Percentiles rank a stretch among this genome's conserved stretches.
Conservation (phyloP, 495 filamentous ascomycete genomes). For the Lasiosphaeris hirsuta region DNA sequence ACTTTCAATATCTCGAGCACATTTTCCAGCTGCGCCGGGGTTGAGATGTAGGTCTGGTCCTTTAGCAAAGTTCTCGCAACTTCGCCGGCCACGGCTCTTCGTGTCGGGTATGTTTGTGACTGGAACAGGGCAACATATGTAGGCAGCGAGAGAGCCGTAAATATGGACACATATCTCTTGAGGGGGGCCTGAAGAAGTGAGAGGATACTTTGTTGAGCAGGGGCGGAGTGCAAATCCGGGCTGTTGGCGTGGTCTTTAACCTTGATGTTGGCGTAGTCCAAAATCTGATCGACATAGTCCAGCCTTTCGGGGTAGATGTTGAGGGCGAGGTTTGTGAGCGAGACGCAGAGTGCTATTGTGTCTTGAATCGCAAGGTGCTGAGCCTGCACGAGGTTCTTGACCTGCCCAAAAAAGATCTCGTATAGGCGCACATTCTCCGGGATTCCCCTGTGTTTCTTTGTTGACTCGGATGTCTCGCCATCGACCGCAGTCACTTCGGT, state of each 20-base stretch:
- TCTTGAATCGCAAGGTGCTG: slow-evolving; percentile 92
- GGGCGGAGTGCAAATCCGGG: slow-evolving; percentile 84
- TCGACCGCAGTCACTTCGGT: slow-evolving; percentile 41
- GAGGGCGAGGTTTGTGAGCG: slow-evolving; percentile 85
- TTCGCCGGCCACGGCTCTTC: slow-evolving; percentile 84
- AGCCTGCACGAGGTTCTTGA: slow-evolving; percentile 84
- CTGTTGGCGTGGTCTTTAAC: slow-evolving; percentile 88
- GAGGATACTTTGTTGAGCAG: slow-evolving; percentile 83
- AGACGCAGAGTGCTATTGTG: slow-evolving; percentile 87
- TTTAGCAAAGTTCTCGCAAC: slow-evolving; percentile 74
- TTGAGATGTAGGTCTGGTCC: slow-evolving; percentile 74
- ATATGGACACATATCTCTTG: slow-evolving; percentile 85
- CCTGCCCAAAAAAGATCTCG: slow-evolving; percentile 96
- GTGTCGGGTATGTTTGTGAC: slow-evolving; percentile 88
- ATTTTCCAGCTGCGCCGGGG: slow-evolving; percentile 75
- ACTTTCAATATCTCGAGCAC: slow-evolving; percentile 85
- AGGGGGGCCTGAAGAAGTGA: slow-evolving; percentile 84
- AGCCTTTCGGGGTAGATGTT: slow-evolving; percentile 91
- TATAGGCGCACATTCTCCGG: slow-evolving; percentile 86
- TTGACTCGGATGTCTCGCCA: slow-evolving; percentile 34
- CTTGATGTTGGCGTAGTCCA: slow-evolving; percentile 84
- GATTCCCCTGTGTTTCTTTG: slow-evolving; percentile 63
- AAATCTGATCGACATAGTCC: slow-evolving; percentile 93
- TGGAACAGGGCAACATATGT: slow-evolving; percentile 87
- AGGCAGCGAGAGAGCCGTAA: slow-evolving; percentile 87